These are phyloP conservation scores for Wickerhamiella bombiphila DNA, from an alignment of 805 yeast genomes.

Conservation along the genomic window DNA sequence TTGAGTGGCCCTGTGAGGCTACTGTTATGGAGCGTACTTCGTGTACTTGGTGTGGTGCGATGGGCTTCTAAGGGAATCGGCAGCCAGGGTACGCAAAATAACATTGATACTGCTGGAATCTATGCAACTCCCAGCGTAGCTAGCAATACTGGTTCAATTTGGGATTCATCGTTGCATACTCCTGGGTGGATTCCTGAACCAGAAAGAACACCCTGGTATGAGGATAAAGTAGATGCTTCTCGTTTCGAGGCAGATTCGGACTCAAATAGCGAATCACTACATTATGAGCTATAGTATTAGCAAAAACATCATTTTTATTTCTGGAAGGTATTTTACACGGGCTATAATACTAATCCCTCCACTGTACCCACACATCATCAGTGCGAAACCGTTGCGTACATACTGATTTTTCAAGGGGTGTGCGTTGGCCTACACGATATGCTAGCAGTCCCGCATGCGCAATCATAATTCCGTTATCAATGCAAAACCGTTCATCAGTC, in stretches of 20 bases:
- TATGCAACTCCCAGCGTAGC: too few relatives aligned
- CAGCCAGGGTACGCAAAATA: background rate
- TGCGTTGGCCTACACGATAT: constrained; percentile 61
- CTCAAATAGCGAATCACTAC: background rate
- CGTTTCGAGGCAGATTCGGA: too few relatives aligned
- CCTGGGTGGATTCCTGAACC: too few relatives aligned
- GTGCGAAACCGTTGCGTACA: constrained; percentile 92
- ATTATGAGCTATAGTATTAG: background rate
- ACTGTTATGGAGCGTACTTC: constrained; percentile 20
- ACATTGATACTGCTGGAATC: background rate
- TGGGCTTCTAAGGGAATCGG: background rate
- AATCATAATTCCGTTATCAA: constrained; percentile 97
- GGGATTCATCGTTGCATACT: too few relatives aligned
- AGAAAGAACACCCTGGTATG: too few relatives aligned
- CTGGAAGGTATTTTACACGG: background rate
- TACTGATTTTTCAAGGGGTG: constrained; percentile 50
- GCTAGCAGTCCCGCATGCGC: constrained; percentile 93
- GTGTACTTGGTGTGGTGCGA: constrained; percentile 12
- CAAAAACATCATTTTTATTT: background rate
- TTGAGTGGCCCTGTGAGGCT: constrained; percentile 25
- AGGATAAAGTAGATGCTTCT: too few relatives aligned
- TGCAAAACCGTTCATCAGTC: constrained; percentile 93
- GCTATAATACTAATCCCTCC: constrained; percentile 46
- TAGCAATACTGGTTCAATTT: too few relatives aligned
- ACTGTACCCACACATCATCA: constrained; percentile 76